Evolutionary conservation across 106 monocot species (phyloP), one percentile per base, ranked within the genome.

Genomic region (Dendrobium huoshanense): DNA sequence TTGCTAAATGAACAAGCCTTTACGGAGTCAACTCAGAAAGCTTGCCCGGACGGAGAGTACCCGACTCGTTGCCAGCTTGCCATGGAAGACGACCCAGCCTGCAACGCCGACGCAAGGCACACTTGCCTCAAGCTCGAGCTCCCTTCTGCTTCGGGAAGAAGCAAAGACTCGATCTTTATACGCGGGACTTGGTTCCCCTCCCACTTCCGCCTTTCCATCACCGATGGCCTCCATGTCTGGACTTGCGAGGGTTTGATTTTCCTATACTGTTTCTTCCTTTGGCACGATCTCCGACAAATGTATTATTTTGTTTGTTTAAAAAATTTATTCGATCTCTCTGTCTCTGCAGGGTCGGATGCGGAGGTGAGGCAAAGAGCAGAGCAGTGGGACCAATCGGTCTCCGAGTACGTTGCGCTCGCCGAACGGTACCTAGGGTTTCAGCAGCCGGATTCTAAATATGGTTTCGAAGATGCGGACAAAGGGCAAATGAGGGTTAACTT

Each of bases 321-420:
- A 42, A 77, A 16, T 4, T 76, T 56, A 33, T 73, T 77, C 47
- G 54, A 18, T 31, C 43, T 61, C 37, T 24, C 31, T 31, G 31
- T 61, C 29, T 47, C 22, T 45, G 41, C 37, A 92, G 90, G 90
- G 79, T 85, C 92, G 24, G 94, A 92, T 55, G 74, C 73, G 33
- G 98, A 98, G 84, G 92, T 95, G 75, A 77, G 72, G 83, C 86
- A 80, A 72, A 87, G 98, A 55, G 92, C 98, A 41, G 98, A 95
- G 83, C 98, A 91, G 31, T 98, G 98, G 98, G 98, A 98, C 67
- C 92, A 89, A 72, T 77, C 91, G 19, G 81, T 86, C 10, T 73
- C 68, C 4, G 94, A 92, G 59, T 98, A 98, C 75, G 67, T 95
- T 11, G 79, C 84, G 22, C 83, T 95, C 75, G 92, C 79, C 44